phyloP scores from a whole-genome alignment of 805 yeast genomes.

The Saccharomycopsis fodiens region DNA sequence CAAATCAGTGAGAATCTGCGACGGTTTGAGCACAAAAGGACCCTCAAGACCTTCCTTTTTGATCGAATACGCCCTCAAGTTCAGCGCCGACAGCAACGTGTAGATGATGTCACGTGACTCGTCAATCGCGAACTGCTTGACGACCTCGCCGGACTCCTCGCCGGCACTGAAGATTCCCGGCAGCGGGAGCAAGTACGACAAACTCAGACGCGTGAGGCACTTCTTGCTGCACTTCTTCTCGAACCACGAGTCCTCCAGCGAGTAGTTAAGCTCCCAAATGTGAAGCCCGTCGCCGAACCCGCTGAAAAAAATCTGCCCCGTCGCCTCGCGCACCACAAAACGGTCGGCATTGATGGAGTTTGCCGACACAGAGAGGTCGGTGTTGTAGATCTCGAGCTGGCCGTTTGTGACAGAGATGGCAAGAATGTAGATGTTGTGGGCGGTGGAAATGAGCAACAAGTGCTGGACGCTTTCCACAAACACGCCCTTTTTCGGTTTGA shows the following conservation, averaged over 20 bases:
- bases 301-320: slow-evolving; percentile 77
- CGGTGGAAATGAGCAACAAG: slow-evolving; percentile 70
- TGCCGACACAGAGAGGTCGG: slow-evolving; percentile 72
- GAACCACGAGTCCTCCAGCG: slow-evolving; percentile 81
- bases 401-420: slow-evolving; percentile 56
- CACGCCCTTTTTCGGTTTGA: slow-evolving; percentile 73
- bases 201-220: slow-evolving; percentile 66
- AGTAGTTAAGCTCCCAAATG: slow-evolving; percentile 82
- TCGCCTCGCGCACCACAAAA: slow-evolving; percentile 48
- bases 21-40: slow-evolving; percentile 31
- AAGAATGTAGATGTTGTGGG: slow-evolving; percentile 66
- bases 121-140: slow-evolving; percentile 65
- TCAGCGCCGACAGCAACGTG: slow-evolving; percentile 73
- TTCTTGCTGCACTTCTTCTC: slow-evolving; percentile 74
- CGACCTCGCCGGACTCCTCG: slow-evolving; percentile 38
- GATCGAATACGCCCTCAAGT: slow-evolving; percentile 63
- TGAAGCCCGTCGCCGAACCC: slow-evolving; percentile 74
- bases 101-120: slow-evolving; percentile 71
- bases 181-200: slow-evolving; percentile 45
- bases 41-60: slow-evolving; percentile 35
- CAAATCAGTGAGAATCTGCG: slow-evolving; percentile 32
- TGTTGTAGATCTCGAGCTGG: slow-evolving; percentile 64
- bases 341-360: slow-evolving; percentile 70
- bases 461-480: slow-evolving; percentile 74
- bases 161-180: slow-evolving; percentile 21